Base-by-base conservation (phyloP, 345 rosid species). In the Pistacia atlantica region DNA sequence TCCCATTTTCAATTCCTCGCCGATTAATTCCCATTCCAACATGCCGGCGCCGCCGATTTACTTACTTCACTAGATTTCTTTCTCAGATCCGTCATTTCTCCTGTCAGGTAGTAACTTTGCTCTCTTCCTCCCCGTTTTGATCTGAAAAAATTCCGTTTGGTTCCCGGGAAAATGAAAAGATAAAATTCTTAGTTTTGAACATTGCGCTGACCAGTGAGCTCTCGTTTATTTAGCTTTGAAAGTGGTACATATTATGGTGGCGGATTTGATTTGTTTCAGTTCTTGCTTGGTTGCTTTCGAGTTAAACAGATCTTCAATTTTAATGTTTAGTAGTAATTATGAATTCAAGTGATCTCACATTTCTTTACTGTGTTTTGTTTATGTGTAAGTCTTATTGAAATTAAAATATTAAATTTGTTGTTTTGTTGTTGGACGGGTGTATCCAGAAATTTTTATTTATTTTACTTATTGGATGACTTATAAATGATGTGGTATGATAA, bases 31-130 rank as follows among this genome's bases (percentile, higher is more conserved):
- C 73, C 70, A 71, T 70, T 73, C 79, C 70, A 72, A 57, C 65
- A 64, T 55, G 84, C 87, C 84, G 84, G 83, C 83, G 90, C 90
- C 81, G 86, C 76, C 87, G 80, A 60, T 80, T 80, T 82, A 68
- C 60, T 63, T 48, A 48, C 58, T 49, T 48, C 3, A 63, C 61
- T 52, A 49, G 75, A 62, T 73, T 69, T 37, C 55, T 65, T 62
- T 69, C 73, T 69, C 80, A 73, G 89, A 87, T 86, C 86, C 72
- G 71, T 62, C 3, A 75, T 65, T 77, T 80, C 75, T 18, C 25
- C 72, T 63, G 54, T 75, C 82, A 74, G 88, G 88, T 84, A 64
- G 54, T 25, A 22, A 3, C 45, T 71, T 35, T 14, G 22, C 66
- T 38, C 20, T 35, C 48, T 25, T 64, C 8, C 59, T 35, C 18